These are phyloP conservation scores for Pseudocercospora ulei DNA, from an alignment of 2,329 filamentous ascomycete genomes.

Conservation along the genomic window DNA sequence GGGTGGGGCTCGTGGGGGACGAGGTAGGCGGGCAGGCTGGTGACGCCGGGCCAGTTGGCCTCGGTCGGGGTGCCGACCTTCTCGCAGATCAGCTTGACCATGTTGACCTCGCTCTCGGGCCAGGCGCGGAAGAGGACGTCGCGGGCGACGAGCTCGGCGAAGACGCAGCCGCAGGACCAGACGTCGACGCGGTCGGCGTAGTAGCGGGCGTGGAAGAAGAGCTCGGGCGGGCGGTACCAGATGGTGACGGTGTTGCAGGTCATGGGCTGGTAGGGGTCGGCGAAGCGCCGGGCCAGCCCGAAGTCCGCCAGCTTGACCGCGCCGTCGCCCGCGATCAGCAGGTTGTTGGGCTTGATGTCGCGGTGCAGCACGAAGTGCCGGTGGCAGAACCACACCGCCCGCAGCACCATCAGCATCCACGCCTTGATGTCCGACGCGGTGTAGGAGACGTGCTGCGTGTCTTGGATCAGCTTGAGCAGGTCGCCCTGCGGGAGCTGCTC, in stretches of 20 bases:
- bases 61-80: conserved; percentile 84
- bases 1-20: conserved; percentile 54
- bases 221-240: conserved; percentile 91
- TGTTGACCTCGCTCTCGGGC: conserved; percentile 74
- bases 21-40: conserved; percentile 69
- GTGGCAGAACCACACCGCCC: conserved; percentile 93
- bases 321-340: conserved; percentile 85
- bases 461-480: conserved; percentile 86
- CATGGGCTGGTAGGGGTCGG: conserved; percentile 78
- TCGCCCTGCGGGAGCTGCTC: conserved; percentile 92
- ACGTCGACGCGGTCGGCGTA: conserved; percentile 88
- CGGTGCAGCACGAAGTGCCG: conserved; percentile 88
- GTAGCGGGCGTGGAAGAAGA: conserved; percentile 80
- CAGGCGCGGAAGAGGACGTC: conserved; percentile 62
- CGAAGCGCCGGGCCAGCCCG: conserved; percentile 79
- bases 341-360: conserved; percentile 98
- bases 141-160: conserved; percentile 79
- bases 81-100: conserved; percentile 73
- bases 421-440: conserved; percentile 86
- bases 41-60: conserved; percentile 90
- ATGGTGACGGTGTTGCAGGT: conserved; percentile 90
- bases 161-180: conserved; percentile 87
- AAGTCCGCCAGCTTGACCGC: conserved; percentile 97
- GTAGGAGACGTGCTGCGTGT: conserved; percentile 67
- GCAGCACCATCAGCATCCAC: conserved; percentile 95